phyloP scores from a whole-genome alignment of 169 alveolate species.

The Plasmodium adleri region DNA sequence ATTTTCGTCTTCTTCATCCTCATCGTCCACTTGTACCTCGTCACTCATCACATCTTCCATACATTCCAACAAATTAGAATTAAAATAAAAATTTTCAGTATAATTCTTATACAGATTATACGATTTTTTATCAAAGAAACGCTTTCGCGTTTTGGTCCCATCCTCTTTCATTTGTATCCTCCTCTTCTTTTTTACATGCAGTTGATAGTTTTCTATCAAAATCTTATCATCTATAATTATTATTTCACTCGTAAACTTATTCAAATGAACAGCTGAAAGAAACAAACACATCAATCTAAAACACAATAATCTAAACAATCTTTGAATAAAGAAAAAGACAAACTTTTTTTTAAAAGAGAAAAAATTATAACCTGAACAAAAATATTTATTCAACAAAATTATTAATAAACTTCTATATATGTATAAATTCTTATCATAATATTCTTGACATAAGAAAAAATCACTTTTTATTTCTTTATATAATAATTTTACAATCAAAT shows the following conservation, averaged over 20 bases:
- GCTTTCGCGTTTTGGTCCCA: background rate
- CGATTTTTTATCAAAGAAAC: slow-evolving; percentile 16
- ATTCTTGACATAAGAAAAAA: slow-evolving; percentile 39
- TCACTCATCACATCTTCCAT: background rate
- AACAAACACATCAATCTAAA: slow-evolving; percentile 60
- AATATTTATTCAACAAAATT: slow-evolving; percentile 23
- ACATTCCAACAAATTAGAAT: slow-evolving; percentile 2
- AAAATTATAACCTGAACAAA: slow-evolving; percentile 11
- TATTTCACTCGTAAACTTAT: slow-evolving; percentile 57
- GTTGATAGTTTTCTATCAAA: slow-evolving; percentile 14
- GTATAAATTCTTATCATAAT: slow-evolving; percentile 35
- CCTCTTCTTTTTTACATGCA: slow-evolving; percentile 2
- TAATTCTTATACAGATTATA: slow-evolving; percentile 64
- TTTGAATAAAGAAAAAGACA: slow-evolving; percentile 46
- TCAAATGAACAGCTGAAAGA: slow-evolving; percentile 28
- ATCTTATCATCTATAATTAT: slow-evolving; percentile 31
- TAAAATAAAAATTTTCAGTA: slow-evolving; percentile 44
- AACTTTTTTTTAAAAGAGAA: slow-evolving; percentile 46
- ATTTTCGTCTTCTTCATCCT: slow-evolving; percentile 6
- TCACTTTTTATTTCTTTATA: slow-evolving; percentile 70
- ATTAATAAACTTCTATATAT: slow-evolving; percentile 50
- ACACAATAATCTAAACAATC: slow-evolving; percentile 58
- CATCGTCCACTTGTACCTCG: slow-evolving; percentile 5
- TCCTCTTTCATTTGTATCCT: background rate
- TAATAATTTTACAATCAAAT: slow-evolving; percentile 33